Evolutionary conservation across 495 filamentous ascomycete genomes (phyloP).

Genomic region (Penicillium goetzii): DNA sequence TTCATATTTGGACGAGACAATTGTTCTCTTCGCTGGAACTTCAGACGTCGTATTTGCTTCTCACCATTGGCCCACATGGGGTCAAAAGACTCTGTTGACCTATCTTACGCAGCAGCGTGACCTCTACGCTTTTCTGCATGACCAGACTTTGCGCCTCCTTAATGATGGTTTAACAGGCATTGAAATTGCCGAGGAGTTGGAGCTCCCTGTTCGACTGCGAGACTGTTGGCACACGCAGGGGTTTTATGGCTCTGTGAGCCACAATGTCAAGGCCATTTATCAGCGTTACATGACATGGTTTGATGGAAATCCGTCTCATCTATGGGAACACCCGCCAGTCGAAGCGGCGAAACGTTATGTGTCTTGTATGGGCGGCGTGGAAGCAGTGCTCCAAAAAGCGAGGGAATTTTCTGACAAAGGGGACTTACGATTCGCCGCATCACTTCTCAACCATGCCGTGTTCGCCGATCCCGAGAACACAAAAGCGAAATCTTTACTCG

Average conservation of each 20-base stretch:
- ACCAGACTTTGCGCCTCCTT: constrained; percentile 37
- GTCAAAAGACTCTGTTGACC: constrained; percentile 13
- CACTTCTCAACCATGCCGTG: constrained; percentile 29
- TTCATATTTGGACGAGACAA: constrained; percentile 26
- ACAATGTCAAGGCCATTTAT: constrained; percentile 45
- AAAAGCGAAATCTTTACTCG: constrained; percentile 13
- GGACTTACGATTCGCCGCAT: constrained; percentile 29
- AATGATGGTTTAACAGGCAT: constrained; percentile 29
- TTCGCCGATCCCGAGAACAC: constrained; percentile 15
- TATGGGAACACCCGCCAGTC: constrained; percentile 38
- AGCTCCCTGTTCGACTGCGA: constrained; percentile 28
- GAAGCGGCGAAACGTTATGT: constrained; percentile 32
- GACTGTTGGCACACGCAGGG: constrained; percentile 33
- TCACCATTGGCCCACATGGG: constrained; percentile 39
- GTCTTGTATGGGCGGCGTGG: constrained; percentile 26
- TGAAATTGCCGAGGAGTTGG: constrained; percentile 41
- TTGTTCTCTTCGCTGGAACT: constrained; percentile 19
- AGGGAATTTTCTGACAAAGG: constrained; percentile 13
- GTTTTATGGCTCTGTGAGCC: constrained; percentile 40
- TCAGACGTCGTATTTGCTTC: constrained; percentile 26
- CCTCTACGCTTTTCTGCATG: constrained; percentile 40
- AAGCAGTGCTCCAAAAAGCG: constrained; percentile 23
- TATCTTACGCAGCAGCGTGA: constrained; percentile 34
- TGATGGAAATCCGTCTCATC: constrained; percentile 39
- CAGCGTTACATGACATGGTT: constrained; percentile 44